phyloP scores from a whole-genome alignment of 305 asterid species.

The Euphrasia arctica region DNA sequence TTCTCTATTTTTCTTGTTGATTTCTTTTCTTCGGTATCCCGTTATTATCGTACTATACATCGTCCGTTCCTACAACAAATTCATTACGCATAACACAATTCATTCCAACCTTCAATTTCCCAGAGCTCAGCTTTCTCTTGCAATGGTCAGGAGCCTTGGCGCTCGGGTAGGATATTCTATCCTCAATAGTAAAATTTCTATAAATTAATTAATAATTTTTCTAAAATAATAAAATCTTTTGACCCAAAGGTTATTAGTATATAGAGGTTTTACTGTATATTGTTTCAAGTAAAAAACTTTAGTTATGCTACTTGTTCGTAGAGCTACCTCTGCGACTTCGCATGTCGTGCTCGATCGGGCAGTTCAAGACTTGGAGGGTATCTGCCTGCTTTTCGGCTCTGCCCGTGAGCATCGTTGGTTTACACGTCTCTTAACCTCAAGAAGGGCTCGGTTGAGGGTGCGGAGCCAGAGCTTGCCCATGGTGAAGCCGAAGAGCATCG shows the following conservation, averaged over 20 bases:
- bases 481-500: constrained; percentile 37
- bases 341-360: constrained; percentile 70
- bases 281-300: too few relatives aligned
- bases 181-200: too few relatives aligned
- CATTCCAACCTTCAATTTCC: too few relatives aligned
- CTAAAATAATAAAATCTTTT: too few relatives aligned
- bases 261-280: too few relatives aligned
- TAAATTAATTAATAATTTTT: not conserved
- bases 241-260: too few relatives aligned
- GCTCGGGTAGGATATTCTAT: constrained; percentile 54
- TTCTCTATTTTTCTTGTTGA: too few relatives aligned
- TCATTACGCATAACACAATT: too few relatives aligned
- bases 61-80: too few relatives aligned
- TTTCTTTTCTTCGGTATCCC: too few relatives aligned
- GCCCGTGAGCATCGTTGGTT: constrained; percentile 51
- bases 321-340: constrained; percentile 87
- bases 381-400: constrained; percentile 47
- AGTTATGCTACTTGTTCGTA: constrained; percentile 23
- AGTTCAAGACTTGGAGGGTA: constrained; percentile 77
- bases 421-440: constrained; percentile 58
- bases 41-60: too few relatives aligned
- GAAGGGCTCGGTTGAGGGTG: constrained; percentile 39
- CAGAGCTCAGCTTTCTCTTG: constrained; percentile 65
- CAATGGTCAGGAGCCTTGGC: constrained; percentile 98
- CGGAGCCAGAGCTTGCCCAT: constrained; percentile 41